phyloP scores from a whole-genome alignment of 2,329 filamentous ascomycete species.

The Microascus cirrosus region DNA sequence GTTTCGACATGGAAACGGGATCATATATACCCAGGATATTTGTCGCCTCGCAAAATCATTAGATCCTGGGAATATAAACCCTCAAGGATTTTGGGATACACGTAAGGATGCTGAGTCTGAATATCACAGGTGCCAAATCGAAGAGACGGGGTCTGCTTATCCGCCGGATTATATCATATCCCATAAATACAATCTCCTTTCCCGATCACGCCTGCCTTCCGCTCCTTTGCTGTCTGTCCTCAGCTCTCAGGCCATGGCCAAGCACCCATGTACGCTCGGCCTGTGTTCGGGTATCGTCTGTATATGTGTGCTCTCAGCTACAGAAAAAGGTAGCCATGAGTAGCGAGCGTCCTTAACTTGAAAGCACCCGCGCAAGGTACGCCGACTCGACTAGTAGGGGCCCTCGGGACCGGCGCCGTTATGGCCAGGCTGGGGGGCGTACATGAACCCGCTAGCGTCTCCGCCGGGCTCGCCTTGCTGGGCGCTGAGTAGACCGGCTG shows the following conservation, averaged over 20 bases:
- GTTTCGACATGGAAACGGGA: too few relatives aligned
- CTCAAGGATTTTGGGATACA: too few relatives aligned
- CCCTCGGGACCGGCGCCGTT: conserved; percentile 45
- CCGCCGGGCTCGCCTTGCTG: conserved; percentile 30
- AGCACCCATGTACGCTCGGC: not conserved
- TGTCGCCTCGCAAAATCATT: too few relatives aligned
- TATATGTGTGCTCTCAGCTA: not conserved
- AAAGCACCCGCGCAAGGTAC: not conserved
- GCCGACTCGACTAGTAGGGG: conserved; percentile 29
- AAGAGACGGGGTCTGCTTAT: not conserved
- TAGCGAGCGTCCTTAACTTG: not conserved
- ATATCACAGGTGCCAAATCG: not conserved
- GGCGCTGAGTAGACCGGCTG: conserved; percentile 17
- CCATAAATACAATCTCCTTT: not conserved
- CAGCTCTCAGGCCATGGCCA: not conserved
- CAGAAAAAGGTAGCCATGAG: not conserved
- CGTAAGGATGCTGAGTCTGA: not conserved
- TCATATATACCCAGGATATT: too few relatives aligned
- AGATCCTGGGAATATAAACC: too few relatives aligned
- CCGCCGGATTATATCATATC: not conserved
- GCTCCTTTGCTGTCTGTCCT: not conserved
- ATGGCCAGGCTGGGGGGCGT: conserved; percentile 41
- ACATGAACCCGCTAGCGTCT: conserved; percentile 35
- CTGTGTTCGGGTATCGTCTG: not conserved
- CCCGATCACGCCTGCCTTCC: not conserved